These are phyloP conservation scores for Pugionium cornutum DNA, from an alignment of 345 rosid genomes.

Conservation along the genomic window DNA sequence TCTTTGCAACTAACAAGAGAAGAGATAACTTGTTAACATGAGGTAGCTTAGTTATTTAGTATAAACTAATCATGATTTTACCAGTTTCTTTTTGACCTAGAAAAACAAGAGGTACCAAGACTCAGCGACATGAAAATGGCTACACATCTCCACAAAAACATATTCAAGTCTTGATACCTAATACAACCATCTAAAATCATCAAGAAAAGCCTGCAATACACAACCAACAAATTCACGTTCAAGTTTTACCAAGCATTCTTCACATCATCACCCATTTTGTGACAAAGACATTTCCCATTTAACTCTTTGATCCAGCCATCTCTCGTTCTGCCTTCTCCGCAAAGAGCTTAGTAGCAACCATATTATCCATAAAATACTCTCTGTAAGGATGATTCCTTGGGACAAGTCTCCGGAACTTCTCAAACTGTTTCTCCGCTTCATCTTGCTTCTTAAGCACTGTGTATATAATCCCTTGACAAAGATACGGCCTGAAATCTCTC, in stretches of 20 bases:
- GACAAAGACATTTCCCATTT: slow-evolving; percentile 16
- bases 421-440: slow-evolving; percentile 84
- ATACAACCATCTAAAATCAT: slow-evolving; percentile 29
- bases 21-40: not conserved
- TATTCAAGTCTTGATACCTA: slow-evolving; percentile 2
- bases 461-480: slow-evolving; percentile 87
- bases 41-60: not conserved
- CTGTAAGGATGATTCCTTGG: slow-evolving; percentile 84
- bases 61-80: not conserved
- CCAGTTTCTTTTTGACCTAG: not conserved
- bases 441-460: slow-evolving; percentile 69
- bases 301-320: slow-evolving; percentile 42
- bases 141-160: slow-evolving; percentile 16
- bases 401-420: slow-evolving; percentile 75
- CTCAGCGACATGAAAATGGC: not conserved
- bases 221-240: slow-evolving; percentile 15
- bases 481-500: slow-evolving; percentile 85
- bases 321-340: slow-evolving; percentile 60
- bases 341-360: slow-evolving; percentile 66
- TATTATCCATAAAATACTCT: slow-evolving; percentile 74
- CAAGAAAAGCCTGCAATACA: slow-evolving; percentile 8
- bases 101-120: not conserved
- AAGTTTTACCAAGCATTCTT: slow-evolving; percentile 15
- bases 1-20: not conserved
- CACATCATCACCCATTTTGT: slow-evolving; percentile 9